These are phyloP conservation scores for Chlamydomonas reinhardtii DNA, from an alignment of 163 green algal genomes.

Conservation along the genomic window DNA sequence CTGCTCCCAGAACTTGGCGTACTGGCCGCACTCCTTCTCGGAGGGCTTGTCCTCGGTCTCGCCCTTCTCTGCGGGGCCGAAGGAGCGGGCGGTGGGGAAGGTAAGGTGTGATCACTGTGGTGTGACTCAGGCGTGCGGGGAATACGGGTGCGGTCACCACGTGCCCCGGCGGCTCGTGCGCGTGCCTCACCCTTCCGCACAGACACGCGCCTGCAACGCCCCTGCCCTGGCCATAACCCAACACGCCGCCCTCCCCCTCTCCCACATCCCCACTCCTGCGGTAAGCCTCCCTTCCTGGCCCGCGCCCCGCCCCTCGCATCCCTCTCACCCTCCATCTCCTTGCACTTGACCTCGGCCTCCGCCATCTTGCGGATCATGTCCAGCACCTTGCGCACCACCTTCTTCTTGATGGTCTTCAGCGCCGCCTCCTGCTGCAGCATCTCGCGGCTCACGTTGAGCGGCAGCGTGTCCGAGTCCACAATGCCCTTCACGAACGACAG, in stretches of 20 bases:
- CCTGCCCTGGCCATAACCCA: too few relatives aligned
- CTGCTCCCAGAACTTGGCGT: constrained; percentile 92
- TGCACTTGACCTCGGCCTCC: constrained; percentile 82
- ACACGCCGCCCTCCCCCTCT: neutral
- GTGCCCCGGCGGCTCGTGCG: too few relatives aligned
- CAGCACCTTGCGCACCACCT: constrained; percentile 96
- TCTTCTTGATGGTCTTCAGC: constrained; percentile 99
- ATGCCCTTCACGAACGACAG: constrained; percentile 92
- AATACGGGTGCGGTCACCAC: too few relatives aligned
- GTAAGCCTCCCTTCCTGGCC: too few relatives aligned
- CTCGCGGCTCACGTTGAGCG: constrained; percentile 96
- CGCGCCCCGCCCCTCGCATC: too few relatives aligned
- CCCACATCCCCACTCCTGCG: too few relatives aligned
- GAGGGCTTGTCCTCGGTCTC: constrained; percentile 52
- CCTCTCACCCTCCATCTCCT: constrained; percentile 52
- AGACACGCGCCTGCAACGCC: too few relatives aligned
- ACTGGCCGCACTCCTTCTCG: constrained; percentile 78
- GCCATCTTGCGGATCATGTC: constrained; percentile 95
- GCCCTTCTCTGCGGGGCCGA: constrained; percentile 31
- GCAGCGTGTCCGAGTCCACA: constrained; percentile 97
- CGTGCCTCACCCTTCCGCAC: too few relatives aligned
- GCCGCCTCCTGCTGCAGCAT: constrained; percentile 87
- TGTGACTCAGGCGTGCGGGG: too few relatives aligned
- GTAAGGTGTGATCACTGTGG: neutral
- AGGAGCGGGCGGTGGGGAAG: neutral